phyloP scores from a whole-genome alignment of 2,329 filamentous ascomycete genomes.

The Cladosporium austrohemisphaericum region DNA sequence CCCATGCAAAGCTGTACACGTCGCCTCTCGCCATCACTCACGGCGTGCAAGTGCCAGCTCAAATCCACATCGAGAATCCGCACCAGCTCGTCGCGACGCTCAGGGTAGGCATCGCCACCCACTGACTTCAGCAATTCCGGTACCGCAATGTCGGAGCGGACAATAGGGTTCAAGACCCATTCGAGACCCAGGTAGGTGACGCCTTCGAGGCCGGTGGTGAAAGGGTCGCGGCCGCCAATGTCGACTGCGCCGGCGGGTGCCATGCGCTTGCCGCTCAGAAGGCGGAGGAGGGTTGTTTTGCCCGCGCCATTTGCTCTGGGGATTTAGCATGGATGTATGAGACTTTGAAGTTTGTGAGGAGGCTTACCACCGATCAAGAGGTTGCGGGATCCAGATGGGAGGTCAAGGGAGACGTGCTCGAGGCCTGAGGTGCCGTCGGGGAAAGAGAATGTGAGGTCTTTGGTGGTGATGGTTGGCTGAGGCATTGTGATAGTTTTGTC shows the following conservation, averaged over 20 bases:
- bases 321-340: slow-evolving; percentile 30
- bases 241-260: slow-evolving; percentile 70
- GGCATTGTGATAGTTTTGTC: slow-evolving; percentile 19
- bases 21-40: slow-evolving; percentile 85
- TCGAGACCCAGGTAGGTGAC: slow-evolving; percentile 96
- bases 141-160: slow-evolving; percentile 91
- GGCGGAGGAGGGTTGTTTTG: slow-evolving; percentile 92
- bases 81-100: slow-evolving; percentile 81
- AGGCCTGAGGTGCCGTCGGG: slow-evolving; percentile 80
- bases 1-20: slow-evolving; percentile 97
- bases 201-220: slow-evolving; percentile 83
- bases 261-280: slow-evolving; percentile 91
- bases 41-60: slow-evolving; percentile 91
- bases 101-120: slow-evolving; percentile 78
- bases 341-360: background rate
- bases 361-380: slow-evolving; percentile 76
- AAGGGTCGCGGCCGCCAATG: slow-evolving; percentile 83
- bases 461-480: slow-evolving; percentile 66
- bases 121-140: slow-evolving; percentile 78
- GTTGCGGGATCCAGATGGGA: slow-evolving; percentile 80
- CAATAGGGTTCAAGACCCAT: slow-evolving; percentile 97
- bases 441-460: slow-evolving; percentile 80
- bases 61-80: slow-evolving; percentile 87
- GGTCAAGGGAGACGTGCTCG: slow-evolving; percentile 65
- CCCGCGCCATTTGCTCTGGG: slow-evolving; percentile 80